Base-by-base conservation (phyloP, 805 yeast genomes). In the Saturnispora gosingensis region DNA sequence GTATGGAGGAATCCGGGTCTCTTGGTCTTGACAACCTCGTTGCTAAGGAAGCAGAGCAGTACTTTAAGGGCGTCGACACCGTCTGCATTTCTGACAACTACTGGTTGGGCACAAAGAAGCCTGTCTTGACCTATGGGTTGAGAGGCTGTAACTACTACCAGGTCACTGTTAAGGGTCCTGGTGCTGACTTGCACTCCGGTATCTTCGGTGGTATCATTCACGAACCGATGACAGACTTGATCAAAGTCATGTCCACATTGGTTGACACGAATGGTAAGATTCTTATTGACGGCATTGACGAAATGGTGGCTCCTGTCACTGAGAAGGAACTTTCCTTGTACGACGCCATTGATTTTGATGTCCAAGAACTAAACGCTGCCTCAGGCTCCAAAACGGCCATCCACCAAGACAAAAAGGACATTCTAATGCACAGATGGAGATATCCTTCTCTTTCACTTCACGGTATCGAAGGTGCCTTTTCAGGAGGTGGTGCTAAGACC, bases 1-100 rank as follows among this genome's bases (percentile, higher is more conserved):
- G 99, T 55, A 93, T 93, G 99, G 99, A 93, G 72, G 99, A 93
- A 72, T 82, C 90, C 57, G 99, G 99, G 24, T 88, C 97, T 34
- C 70, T 88, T 48, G 98, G 98, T 35, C 77, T 93, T 58, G 99
- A 91, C 59, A 81, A 73, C 35, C 78, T 93, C 62, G 85, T 93
- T 62, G 83, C 82, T 48, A 69, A 73, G 42, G 98, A 93, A 72
- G 90, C 95, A 51, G 68, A 76, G 49, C 67, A 70, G 39, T 93
- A 88, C 70, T 93, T 93, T 76, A 82, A 85, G 67, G 83, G 80
- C 42, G 95, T 90, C 47, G 95, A 91, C 66, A 89, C 96, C 36
- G 97, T 90, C 49, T 89, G 97, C 67, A 93, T 93, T 61, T 83
- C 93, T 50, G 99, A 93, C 71, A 93, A 93, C 74, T 93, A 93